Base-by-base conservation (phyloP, 768 basidiomycete species). In the Termitomyces sp. region DNA sequence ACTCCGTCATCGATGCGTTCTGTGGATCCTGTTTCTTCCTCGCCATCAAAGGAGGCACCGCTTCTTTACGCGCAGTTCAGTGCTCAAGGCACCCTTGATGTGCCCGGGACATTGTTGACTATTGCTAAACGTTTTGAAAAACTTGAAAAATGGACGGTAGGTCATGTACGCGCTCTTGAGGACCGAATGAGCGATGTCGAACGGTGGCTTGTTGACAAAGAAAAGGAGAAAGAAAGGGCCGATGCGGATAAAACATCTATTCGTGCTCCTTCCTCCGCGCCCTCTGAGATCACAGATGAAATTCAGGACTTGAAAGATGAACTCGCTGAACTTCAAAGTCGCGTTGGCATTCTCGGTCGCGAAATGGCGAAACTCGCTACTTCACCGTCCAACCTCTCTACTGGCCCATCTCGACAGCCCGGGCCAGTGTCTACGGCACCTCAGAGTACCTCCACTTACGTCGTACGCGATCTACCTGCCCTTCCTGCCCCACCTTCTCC, bases 141-240 rank as follows among this genome's bases (percentile, higher is more conserved):
- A 68, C 79, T 94, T 13, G 92, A 94, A 67, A 88, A 88, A 61
- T 94, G 92, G 92, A 88, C 91, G 0, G 90, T 94, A 3, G 85
- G 89, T 6, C 92, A 94, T 63, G 90, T 92, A 3, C 85, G 92
- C 54, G 92, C 92, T 1, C 73, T 94, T n/a, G 92, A 94, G 63
- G 92, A 93, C 20, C 82, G 92, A 32, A 94, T 94, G 91, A 84
- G 86, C 59, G 92, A 94, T 56, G 92, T 94, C n/a, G 92, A 94
- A 67, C 79, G 85, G 46, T 94, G 90, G 89, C 76, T 93, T 9
- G 91, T 93, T 5, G 90, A 92, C 59, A 91, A 88, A 67, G 90
- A 93, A 72, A 84, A 78, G 58, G 85, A 86, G 64, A 84, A 81
- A 58, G 82, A 81, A 59, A 63, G 55, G 51, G 63, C 53, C 39